Evolutionary conservation across 768 basidiomycete species (phyloP), one percentile per base, ranked within the genome.

Genomic region (Phanerochaete sordida): DNA sequence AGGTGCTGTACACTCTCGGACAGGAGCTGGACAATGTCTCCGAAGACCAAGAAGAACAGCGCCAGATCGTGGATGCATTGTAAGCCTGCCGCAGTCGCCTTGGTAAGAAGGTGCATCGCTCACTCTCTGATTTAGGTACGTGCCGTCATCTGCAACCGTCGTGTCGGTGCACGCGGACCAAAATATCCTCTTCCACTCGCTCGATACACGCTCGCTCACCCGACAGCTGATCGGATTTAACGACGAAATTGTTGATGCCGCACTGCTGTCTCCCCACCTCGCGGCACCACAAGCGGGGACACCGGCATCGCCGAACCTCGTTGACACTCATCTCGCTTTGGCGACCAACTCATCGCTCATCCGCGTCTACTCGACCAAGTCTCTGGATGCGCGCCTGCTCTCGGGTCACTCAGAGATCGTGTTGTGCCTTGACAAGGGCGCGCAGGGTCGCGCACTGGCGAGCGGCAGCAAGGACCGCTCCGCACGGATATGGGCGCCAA

Each of bases 301-400:
- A 8, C 12, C 21, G 28, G 30, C 8, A 35, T 27, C 27, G 23
- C 28, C 43, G 24, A 70, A 69, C 55, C 57, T 59, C 1, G 62
- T 64, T 31, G 91, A 95, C 70, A 81, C 86, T 1, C 88, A 92
- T 66, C 76, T 98, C 31, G 97, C 96, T 21, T 79, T 99, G 21
- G 96, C 96, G n/a, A 96, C 97, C 43, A 99, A 99, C 73, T 98
- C 97, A 0, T 92, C 94, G 26, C 83, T 97, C 30, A 91, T 99
- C 64, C 91, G 95, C 24, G 76, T 99, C 2, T 99, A 98, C 75
- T 86, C 88, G 2, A 81, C 86, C 1, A 70, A 81, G 30, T 82
- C 84, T 7, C 81, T 93, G 56, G 92, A 98, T 75, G 90, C 91
- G 1, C 86, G 91, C 24, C 80, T 98, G 6, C 80, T 99, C 31